Evolutionary conservation across 1,284 basidiomycete species (phyloP).

Genomic region (Austroboletus olivaceoglutinosus): DNA sequence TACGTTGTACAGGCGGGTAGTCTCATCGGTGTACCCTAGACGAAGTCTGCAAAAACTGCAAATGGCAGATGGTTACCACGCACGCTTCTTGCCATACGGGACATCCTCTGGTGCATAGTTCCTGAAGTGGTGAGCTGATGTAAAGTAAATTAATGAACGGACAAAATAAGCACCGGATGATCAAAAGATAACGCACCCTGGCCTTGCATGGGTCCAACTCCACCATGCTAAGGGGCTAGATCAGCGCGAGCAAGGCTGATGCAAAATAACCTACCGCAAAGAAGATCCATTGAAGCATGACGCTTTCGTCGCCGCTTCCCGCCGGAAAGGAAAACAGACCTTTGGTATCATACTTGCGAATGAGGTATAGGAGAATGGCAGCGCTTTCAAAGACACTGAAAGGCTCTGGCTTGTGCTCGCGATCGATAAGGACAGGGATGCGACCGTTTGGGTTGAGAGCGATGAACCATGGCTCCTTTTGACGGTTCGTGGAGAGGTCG

Average conservation of each 20-base stretch:
- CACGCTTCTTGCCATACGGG: slow-evolving; percentile 39
- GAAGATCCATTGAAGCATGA: slow-evolving; percentile 68
- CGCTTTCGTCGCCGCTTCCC: slow-evolving; percentile 44
- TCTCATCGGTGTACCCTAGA: slow-evolving; percentile 50
- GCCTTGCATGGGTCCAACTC: slow-evolving; percentile 47
- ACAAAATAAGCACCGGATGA: not conserved
- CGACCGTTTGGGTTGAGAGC: slow-evolving; percentile 61
- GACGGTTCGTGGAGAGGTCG: slow-evolving; percentile 48
- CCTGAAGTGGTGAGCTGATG: slow-evolving; percentile 37
- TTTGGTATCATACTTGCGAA: slow-evolving; percentile 51
- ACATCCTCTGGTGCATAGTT: slow-evolving; percentile 40
- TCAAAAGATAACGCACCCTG: slow-evolving; percentile 33
- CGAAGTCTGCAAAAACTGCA: not conserved
- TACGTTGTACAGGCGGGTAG: slow-evolving; percentile 51
- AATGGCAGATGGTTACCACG: not conserved
- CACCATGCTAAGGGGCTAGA: slow-evolving; percentile 30
- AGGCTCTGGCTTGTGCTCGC: slow-evolving; percentile 36
- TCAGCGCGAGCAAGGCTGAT: not conserved
- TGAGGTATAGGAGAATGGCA: slow-evolving; percentile 59
- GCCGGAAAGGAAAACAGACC: slow-evolving; percentile 50
- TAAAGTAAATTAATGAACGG: not conserved
- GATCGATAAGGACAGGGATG: slow-evolving; percentile 55
- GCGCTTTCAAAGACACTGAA: slow-evolving; percentile 59
- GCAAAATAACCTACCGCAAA: slow-evolving; percentile 43
- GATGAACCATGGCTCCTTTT: slow-evolving; percentile 53